Conservation (phyloP, 306 rosid genomes). For the Hippophae rhamnoides region DNA sequence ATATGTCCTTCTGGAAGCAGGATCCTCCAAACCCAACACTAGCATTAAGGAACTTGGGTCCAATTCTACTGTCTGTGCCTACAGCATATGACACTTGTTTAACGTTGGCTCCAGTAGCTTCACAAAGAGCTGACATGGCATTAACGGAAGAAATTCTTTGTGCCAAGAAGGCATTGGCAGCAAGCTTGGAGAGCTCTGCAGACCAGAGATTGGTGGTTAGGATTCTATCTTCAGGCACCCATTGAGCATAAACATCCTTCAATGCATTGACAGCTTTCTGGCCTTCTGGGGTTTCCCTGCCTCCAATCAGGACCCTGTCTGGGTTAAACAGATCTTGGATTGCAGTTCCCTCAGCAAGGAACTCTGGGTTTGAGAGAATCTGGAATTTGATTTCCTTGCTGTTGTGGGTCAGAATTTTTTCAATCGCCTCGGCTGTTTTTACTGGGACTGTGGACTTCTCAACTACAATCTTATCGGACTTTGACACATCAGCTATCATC, state of each 20-base stretch:
- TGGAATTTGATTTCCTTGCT: slow-evolving; percentile 51
- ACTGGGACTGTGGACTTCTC: slow-evolving; percentile 89
- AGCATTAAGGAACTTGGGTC: slow-evolving; percentile 54
- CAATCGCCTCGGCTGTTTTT: slow-evolving; percentile 73
- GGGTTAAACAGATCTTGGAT: slow-evolving; percentile 62
- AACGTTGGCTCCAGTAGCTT: slow-evolving; percentile 77
- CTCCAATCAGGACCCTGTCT: slow-evolving; percentile 71
- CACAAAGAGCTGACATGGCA: slow-evolving; percentile 78
- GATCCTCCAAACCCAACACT: slow-evolving; percentile 95
- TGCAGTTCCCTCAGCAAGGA: slow-evolving; percentile 83
- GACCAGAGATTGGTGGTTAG: slow-evolving; percentile 73
- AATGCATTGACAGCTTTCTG: slow-evolving; percentile 42
- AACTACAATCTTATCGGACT: slow-evolving; percentile 60
- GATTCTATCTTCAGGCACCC: slow-evolving; percentile 72
- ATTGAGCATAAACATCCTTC: slow-evolving; percentile 51
- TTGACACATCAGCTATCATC: slow-evolving; percentile 61
- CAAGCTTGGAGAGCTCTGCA: slow-evolving; percentile 72
- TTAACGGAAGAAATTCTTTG: slow-evolving; percentile 78
- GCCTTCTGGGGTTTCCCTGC: slow-evolving; percentile 50
- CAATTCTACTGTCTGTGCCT: slow-evolving; percentile 62
- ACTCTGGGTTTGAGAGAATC: slow-evolving; percentile 72
- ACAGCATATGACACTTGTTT: slow-evolving; percentile 60
- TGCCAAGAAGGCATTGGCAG: slow-evolving; percentile 76
- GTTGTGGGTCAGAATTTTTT: slow-evolving; percentile 49
- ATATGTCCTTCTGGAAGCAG: slow-evolving; percentile 77